A percentile compares a stretch with the other conserved stretches of the same genome.
Conservation (phyloP, 2,329 filamentous ascomycete genomes). For the Dactylellina cionopaga region DNA sequence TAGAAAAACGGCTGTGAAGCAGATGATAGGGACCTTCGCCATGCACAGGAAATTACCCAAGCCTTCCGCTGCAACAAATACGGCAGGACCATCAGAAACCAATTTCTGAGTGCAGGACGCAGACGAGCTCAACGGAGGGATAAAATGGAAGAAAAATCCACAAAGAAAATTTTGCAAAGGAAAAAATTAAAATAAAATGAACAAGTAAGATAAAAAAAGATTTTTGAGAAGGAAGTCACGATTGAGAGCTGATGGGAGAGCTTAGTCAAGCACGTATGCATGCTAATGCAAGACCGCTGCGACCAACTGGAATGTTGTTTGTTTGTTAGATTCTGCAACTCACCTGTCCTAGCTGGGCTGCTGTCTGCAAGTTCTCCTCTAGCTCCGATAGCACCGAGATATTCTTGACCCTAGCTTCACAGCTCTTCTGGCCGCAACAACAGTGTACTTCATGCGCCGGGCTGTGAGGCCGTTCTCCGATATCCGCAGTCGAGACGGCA, state of each 20-base stretch:
- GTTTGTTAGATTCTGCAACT: constrained; percentile 10
- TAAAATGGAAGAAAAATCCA: constrained; percentile 12
- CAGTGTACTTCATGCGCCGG: constrained; percentile 47
- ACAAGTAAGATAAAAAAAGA: neutral
- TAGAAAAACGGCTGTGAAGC: neutral
- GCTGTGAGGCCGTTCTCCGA: constrained; percentile 28
- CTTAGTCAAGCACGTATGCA: constrained; percentile 2
- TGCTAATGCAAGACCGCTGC: constrained; percentile 3
- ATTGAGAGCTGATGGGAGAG: constrained; percentile 12
- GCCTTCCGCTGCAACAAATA: constrained; percentile 16
- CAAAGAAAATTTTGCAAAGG: neutral
- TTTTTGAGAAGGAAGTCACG: neutral
- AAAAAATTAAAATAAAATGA: neutral
- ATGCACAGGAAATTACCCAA: constrained; percentile 41
- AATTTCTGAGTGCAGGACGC: constrained; percentile 20
- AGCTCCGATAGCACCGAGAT: constrained; percentile 40
- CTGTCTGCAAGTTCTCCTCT: constrained; percentile 50
- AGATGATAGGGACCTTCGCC: constrained; percentile 2
- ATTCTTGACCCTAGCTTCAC: constrained; percentile 42
- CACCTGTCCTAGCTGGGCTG: constrained; percentile 50
- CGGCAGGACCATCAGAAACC: constrained; percentile 26
- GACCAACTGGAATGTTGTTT: constrained; percentile 34
- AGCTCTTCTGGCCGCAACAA: constrained; percentile 45
- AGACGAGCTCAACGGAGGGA: constrained; percentile 19
- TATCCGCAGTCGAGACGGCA: constrained; percentile 28